Conservation (phyloP, 2,329 filamentous ascomycete genomes). For the Onygenales sp. region DNA sequence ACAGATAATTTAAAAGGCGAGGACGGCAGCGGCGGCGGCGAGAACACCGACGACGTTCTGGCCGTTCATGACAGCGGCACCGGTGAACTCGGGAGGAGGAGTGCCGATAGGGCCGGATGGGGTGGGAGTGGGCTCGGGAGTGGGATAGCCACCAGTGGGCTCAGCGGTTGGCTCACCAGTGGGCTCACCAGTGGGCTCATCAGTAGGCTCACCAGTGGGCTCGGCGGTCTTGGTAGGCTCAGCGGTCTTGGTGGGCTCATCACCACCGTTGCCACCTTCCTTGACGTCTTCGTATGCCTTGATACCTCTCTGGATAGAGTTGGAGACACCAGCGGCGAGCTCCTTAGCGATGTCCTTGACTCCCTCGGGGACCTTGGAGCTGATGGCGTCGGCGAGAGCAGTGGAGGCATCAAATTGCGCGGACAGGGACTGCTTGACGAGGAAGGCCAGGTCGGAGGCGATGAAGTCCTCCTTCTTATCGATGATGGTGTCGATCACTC, state of each 20-base stretch:
- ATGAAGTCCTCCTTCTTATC: conserved; percentile 20
- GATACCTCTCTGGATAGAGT: conserved; percentile 23
- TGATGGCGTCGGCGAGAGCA: conserved; percentile 19
- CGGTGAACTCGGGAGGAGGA: conserved; percentile 7
- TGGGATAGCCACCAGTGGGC: conserved; percentile 1
- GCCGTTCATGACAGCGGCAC: conserved; percentile 10
- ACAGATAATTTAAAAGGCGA: conserved; percentile 11
- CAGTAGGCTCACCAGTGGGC: conserved; percentile 5
- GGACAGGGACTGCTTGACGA: conserved; percentile 16
- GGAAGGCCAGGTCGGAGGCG: conserved; percentile 14
- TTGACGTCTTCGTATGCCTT: conserved; percentile 16
- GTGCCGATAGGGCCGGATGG: not conserved
- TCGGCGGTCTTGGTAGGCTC: not conserved
- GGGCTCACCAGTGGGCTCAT: conserved; percentile 4
- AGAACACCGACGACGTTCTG: conserved; percentile 10
- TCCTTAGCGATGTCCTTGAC: conserved; percentile 16
- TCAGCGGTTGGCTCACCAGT: not conserved
- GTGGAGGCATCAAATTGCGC: conserved; percentile 19
- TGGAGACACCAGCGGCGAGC: conserved; percentile 21
- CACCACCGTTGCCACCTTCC: not conserved
- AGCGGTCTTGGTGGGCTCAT: not conserved
- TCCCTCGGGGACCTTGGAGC: conserved; percentile 20
- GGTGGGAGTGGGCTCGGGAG: conserved; percentile 1
- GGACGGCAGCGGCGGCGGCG: conserved; percentile 10
- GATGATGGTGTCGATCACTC: conserved; percentile 16